Evolutionary conservation across 345 rosid genomes (phyloP).

Genomic region (Linum usitatissimum): DNA sequence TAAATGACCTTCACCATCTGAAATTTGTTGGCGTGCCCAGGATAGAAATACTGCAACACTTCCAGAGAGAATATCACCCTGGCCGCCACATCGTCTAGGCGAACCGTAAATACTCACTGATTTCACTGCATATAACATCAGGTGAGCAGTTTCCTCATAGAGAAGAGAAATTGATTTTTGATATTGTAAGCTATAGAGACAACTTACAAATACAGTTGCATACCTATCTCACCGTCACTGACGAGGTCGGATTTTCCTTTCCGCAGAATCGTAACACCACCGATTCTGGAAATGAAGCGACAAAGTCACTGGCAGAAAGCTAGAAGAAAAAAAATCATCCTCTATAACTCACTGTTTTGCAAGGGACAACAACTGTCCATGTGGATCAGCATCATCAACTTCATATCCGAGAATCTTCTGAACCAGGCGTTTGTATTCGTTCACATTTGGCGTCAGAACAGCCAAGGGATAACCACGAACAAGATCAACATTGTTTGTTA

Average conservation of each 20-base stretch:
- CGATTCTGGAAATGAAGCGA: slow-evolving; percentile 43
- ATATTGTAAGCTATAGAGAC: not conserved
- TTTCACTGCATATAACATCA: slow-evolving; percentile 41
- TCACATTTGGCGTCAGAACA: slow-evolving; percentile 79
- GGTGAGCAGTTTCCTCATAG: not conserved
- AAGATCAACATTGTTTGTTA: slow-evolving; percentile 55
- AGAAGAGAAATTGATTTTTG: slow-evolving; percentile 3
- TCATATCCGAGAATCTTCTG: slow-evolving; percentile 63
- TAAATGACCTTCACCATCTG: slow-evolving; percentile 22
- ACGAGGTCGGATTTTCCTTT: slow-evolving; percentile 85
- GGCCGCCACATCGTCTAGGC: slow-evolving; percentile 92
- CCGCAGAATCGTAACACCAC: slow-evolving; percentile 69
- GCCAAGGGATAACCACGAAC: slow-evolving; percentile 68
- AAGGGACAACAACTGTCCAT: slow-evolving; percentile 47
- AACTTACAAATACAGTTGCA: not conserved
- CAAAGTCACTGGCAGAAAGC: not conserved
- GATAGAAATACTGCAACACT: slow-evolving; percentile 79
- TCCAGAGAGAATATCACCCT: slow-evolving; percentile 96
- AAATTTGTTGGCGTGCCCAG: slow-evolving; percentile 55
- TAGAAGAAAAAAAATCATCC: not conserved
- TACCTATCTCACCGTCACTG: slow-evolving; percentile 71
- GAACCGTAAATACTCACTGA: slow-evolving; percentile 73
- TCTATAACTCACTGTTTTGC: slow-evolving; percentile 43
- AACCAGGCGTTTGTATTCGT: slow-evolving; percentile 84
- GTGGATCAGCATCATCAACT: slow-evolving; percentile 48